Percentiles rank a stretch among this genome's conserved stretches.
phyloP scores from a whole-genome alignment of 2,329 filamentous ascomycete genomes.

The Cladosporium sp. region DNA sequence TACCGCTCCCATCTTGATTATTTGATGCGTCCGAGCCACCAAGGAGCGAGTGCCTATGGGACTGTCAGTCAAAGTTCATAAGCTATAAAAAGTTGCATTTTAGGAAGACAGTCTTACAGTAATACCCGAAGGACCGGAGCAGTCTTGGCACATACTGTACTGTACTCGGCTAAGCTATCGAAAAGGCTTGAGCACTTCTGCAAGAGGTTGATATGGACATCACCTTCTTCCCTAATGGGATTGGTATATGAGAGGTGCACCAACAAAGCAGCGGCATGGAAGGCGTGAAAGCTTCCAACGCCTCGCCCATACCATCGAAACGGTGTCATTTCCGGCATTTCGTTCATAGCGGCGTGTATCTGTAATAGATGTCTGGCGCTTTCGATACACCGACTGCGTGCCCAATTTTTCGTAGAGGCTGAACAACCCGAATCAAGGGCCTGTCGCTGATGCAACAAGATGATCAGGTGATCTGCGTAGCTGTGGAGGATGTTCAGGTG shows the following conservation, averaged over 20 bases:
- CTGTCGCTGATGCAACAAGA: conserved; percentile 34
- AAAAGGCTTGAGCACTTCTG: neutral
- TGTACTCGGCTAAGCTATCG: neutral
- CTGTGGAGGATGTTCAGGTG: conserved; percentile 40
- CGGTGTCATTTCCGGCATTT: conserved; percentile 30
- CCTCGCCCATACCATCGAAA: conserved; percentile 40
- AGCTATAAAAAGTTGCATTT: neutral
- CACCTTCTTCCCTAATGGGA: neutral
- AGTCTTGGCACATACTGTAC: neutral
- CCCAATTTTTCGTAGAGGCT: conserved; percentile 27
- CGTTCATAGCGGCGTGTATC: conserved; percentile 32
- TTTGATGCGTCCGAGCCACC: neutral
- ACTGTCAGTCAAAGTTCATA: neutral
- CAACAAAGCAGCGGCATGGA: conserved; percentile 31
- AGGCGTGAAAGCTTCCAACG: conserved; percentile 39
- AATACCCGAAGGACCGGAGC: neutral
- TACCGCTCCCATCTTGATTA: neutral
- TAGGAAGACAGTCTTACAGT: neutral
- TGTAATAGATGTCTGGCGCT: conserved; percentile 33
- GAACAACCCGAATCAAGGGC: conserved; percentile 12
- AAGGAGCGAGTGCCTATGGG: neutral
- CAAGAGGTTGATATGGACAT: neutral
- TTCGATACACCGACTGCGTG: conserved; percentile 30
- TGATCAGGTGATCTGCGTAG: conserved; percentile 36
- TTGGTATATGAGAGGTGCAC: neutral